Conservation (phyloP, 1,284 basidiomycete species). For the Rhodotorula glutinis region DNA sequence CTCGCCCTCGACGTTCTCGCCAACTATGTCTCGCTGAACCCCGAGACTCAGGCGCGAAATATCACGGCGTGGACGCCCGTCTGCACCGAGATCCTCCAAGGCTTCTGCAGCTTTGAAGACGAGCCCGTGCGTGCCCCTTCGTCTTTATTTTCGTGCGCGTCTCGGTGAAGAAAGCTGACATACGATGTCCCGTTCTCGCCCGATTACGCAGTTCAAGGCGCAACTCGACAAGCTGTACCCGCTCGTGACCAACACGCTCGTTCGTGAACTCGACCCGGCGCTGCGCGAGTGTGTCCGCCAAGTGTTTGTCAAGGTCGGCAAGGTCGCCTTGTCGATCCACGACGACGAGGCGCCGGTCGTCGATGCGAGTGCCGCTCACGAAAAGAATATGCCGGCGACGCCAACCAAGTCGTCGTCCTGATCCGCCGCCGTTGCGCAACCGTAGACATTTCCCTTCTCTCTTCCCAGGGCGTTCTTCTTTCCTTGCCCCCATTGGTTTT, state of each 20-base stretch:
- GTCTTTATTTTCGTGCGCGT: too few species aligned
- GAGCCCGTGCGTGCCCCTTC: constrained; percentile 76
- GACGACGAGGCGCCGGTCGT: not conserved
- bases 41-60: constrained; percentile 91
- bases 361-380: not conserved
- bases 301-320: constrained; percentile 59
- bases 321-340: constrained; percentile 22
- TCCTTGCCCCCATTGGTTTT: not conserved
- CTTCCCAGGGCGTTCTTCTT: too few species aligned
- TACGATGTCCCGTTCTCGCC: too few species aligned
- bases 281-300: constrained; percentile 71
- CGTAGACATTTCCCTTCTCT: not conserved
- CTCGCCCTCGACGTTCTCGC: constrained; percentile 85
- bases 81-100: constrained; percentile 85
- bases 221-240: constrained; percentile 82
- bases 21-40: constrained; percentile 84
- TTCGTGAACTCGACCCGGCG: constrained; percentile 73
- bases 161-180: too few species aligned
- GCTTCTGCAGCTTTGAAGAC: constrained; percentile 83
- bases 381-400: not conserved
- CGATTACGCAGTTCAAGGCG: constrained; percentile 74
- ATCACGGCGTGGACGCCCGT: constrained; percentile 98
- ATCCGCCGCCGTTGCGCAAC: not conserved
- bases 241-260: constrained; percentile 72
- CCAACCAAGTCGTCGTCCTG: not conserved